Percentiles rank a stretch among this genome's conserved stretches.
These are phyloP conservation scores for Salvia miltiorrhiza DNA, from an alignment of 257 asterid genomes.

Conservation along the genomic window DNA sequence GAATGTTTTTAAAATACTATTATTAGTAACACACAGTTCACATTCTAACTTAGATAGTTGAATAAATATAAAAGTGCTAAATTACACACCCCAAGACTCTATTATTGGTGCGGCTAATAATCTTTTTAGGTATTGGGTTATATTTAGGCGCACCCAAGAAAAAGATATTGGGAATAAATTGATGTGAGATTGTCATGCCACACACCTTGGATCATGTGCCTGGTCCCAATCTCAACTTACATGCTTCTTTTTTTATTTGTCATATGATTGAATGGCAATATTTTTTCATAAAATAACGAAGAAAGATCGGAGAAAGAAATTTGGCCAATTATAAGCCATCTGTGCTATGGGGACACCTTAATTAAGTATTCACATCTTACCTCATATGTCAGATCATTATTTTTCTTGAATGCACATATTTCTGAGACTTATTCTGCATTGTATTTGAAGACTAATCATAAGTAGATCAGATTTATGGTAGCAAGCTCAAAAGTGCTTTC, in stretches of 20 bases:
- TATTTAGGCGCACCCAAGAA: not conserved
- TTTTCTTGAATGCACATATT: not conserved
- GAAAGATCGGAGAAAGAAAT: not conserved
- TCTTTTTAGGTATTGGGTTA: not conserved
- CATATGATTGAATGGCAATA: conserved; percentile 13
- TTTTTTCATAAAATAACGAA: not conserved
- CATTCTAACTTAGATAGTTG: not conserved
- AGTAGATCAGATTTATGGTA: not conserved
- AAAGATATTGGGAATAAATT: conserved; percentile 3
- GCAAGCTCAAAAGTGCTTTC: conserved; percentile 4
- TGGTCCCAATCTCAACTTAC: conserved; percentile 43
- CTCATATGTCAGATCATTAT: not conserved
- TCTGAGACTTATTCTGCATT: not conserved
- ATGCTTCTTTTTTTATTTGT: not conserved
- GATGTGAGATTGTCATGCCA: conserved; percentile 35
- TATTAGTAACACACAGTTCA: not conserved
- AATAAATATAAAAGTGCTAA: not conserved
- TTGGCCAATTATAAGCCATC: not conserved
- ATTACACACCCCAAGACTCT: not conserved
- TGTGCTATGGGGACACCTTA: not conserved
- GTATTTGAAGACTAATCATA: not conserved
- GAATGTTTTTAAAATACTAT: not conserved
- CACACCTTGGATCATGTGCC: conserved; percentile 72
- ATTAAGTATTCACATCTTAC: not conserved
- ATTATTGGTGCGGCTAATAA: not conserved